phyloP scores from a whole-genome alignment of 1,284 basidiomycete genomes.

The Sphaerobolus stellatus region DNA sequence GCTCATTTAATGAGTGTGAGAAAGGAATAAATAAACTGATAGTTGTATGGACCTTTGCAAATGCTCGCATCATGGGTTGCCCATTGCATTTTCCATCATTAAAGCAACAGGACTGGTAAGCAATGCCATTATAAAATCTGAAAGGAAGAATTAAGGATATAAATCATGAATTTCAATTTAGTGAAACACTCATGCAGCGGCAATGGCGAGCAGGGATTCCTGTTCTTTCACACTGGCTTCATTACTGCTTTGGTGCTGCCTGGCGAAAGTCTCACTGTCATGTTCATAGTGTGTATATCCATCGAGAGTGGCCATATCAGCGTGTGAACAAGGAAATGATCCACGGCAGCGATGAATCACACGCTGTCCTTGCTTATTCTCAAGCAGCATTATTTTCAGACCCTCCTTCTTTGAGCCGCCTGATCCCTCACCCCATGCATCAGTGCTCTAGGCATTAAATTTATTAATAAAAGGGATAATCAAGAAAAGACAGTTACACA shows the following conservation, averaged over 20 bases:
- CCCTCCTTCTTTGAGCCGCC: neutral
- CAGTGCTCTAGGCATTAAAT: too few relatives aligned
- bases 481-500: too few relatives aligned
- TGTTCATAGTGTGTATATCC: neutral
- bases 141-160: neutral
- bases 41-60: neutral
- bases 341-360: neutral
- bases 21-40: neutral
- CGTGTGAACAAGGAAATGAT: neutral
- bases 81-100: slow-evolving; percentile 2
- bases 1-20: neutral
- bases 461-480: too few relatives aligned
- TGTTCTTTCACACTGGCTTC: neutral
- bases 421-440: neutral
- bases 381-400: neutral
- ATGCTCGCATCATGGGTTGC: neutral
- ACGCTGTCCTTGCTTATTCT: neutral
- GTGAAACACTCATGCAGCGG: neutral
- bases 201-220: neutral
- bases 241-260: neutral
- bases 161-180: neutral
- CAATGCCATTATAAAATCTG: neutral
- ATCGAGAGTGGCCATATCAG: neutral
- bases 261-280: neutral
- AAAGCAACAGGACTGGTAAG: neutral